Base-by-base conservation (phyloP, 371 early-diverging fungal species). In the Mucor plumbeus region DNA sequence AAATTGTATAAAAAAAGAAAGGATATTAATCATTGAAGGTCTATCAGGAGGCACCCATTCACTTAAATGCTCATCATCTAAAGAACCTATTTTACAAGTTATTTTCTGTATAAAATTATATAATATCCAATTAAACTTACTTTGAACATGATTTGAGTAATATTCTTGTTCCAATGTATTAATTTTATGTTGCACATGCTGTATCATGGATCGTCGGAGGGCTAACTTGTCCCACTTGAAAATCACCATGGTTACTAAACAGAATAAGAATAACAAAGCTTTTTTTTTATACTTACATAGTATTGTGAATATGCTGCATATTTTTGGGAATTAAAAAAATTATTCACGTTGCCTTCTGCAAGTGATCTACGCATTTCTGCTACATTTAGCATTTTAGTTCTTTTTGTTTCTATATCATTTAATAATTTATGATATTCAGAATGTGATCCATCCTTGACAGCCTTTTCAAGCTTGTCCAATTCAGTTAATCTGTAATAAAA, bases 1-100 rank as follows among this genome's bases (percentile, higher is more conserved):
- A 14, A 48, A 26, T 26, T 3, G 26, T 26, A 26, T 26, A 26
- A 26, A 26, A 43, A 59, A 72, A n/a, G n/a, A 73, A 74, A 76
- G 73, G 76, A 72, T 76, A 72, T 72, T 76, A 65, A 76, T 73
- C 73, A 70, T 68, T 3, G 75, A 68, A 53, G 78, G 78, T 61
- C 78, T 69, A 31, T 78, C 78, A 13, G 78, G 78, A 60, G 78
- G 78, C 8, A 68, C 65, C 78, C 78, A 78, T 35, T 72, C 66
- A 7, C 60, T 31, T 31, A 82, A 57, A 68, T 77, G 75, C 33
- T 76, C 73, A 43, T 77, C 73, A 58, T 79, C 76, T 59, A 76
- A 67, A 33, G 72, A 74, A 55, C 74, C 77, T 79, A 53, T 19
- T 31, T 10, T 3, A 34, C 13, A 15, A 34, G 62, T 59, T 53